Percentiles rank a stretch among this genome's conserved stretches.
Conservation (phyloP, 208 protist genomes). For the Crithidia expoeki region DNA sequence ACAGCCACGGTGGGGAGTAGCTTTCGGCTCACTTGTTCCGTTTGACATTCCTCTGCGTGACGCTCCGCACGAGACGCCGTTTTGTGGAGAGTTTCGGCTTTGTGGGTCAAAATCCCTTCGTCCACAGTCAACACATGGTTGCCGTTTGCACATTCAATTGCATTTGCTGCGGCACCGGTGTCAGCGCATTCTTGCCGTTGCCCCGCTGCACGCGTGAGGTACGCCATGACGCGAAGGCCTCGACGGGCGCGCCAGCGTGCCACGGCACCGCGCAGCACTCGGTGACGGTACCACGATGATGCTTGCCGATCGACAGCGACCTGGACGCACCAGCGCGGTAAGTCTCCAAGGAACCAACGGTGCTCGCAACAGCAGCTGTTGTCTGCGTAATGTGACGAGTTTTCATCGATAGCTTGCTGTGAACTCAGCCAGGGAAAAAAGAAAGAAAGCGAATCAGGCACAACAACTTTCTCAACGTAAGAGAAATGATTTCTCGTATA, state of each 20-base stretch:
- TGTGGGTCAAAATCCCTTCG: not conserved
- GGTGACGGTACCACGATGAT: constrained; percentile 26
- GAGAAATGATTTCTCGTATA: too few species aligned
- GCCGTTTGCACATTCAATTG: not conserved
- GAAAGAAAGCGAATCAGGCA: constrained; percentile 10
- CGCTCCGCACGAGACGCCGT: not conserved
- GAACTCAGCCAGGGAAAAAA: constrained; percentile 29
- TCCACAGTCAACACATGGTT: not conserved
- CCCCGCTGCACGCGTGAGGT: constrained; percentile 20
- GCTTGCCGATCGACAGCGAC: constrained; percentile 49
- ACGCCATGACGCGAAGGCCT: constrained; percentile 49
- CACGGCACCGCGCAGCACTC: constrained; percentile 31
- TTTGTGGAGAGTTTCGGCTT: not conserved
- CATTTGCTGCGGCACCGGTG: not conserved
- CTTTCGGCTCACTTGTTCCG: not conserved
- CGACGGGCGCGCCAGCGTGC: constrained; percentile 54
- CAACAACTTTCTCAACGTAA: not conserved
- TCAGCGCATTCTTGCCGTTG: not conserved
- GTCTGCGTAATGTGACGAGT: not conserved
- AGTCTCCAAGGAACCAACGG: constrained; percentile 57
- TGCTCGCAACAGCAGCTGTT: constrained; percentile 47
- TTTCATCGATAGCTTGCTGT: not conserved
- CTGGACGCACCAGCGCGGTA: constrained; percentile 50
- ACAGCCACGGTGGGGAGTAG: too few species aligned
- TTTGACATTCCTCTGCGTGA: not conserved